Base-by-base conservation (phyloP, 768 basidiomycete genomes). In the Suillus plorans region DNA sequence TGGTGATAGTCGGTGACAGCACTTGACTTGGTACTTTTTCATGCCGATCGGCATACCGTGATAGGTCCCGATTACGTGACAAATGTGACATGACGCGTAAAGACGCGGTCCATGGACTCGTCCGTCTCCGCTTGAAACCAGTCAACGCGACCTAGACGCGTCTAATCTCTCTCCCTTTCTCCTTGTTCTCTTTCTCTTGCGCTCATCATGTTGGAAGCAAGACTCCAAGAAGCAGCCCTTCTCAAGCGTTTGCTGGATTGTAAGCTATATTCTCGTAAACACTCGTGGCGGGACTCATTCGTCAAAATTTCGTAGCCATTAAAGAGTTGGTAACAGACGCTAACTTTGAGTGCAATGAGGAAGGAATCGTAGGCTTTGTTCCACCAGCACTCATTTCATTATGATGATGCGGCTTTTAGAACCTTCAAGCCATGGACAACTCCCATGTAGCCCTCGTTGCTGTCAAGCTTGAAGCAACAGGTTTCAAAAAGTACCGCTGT, bases 401-500 rank as follows among this genome's bases (percentile, higher is more conserved):
- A 18, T 53, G 18, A 28, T 31, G 18, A 34, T 39, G 9, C 2
- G 10, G 10, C 1, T 25, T n/a, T 5, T 66, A 89, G 89, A 87
- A 87, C 62, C 85, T 99, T 5, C 97, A 99, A 81, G 97, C 97
- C 4, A 99, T 99, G 97, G 97, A 99, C 81, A 99, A 98, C 84
- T 97, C 97, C 3, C 97, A 99, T 78, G 97, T 99, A 72, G 97
- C 97, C 1, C 91, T 99, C 69, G 97, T 99, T 47, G 82, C 94
- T 9, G 94, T 97, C 56, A 85, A 90, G 66, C 85, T 99, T 37
- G 80, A 89, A 47, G 85, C 87, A 1, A 80, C 85, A 0, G 94
- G 93, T 39, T 99, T 99, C 84, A 84, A 86, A 70, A 81, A 84
- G 61, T 99, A 90, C 78, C 90, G 97, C 68, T 99, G 97, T 74